Base-by-base conservation (phyloP, 2,329 filamentous ascomycete species). In the Trichoderma breve region DNA sequence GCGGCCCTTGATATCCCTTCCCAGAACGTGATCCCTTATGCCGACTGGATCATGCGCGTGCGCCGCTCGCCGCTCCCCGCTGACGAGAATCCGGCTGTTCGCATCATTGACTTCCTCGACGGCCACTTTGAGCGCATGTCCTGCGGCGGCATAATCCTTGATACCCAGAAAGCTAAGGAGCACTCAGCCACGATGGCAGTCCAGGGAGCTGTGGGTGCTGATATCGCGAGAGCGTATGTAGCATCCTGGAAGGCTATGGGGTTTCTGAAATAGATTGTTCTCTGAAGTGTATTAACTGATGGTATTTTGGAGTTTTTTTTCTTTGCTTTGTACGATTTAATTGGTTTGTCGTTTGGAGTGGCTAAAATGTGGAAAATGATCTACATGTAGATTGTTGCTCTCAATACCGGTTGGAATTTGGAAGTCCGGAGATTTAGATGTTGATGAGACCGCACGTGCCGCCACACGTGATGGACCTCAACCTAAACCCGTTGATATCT, bases 101-200 rank as follows among this genome's bases (percentile, higher is more conserved):
- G n/a, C 14, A 21, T 34, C 5, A 39, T 73, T 21, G 73, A 74
- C 6, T 74, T 74, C 30, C 58, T 74, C 6, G 71, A 74, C 2
- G 32, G 57, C 9, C 70, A 74, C 39, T 74, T 71, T 51, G 24
- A 70, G 3, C 73, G 67, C 36, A 74, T 74, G 73, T 72, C 71
- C 8, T 74, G 73, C 30, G 73, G 73, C 14, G 73, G 68, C 5
- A 51, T 74, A n/a, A 69, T 74, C 9, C 62, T 74, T 6, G 73
- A 64, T 6, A 65, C 68, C 1, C 18, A 43, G 3, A 74, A 74
- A 14, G 67, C 73, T 1, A 51, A 63, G 15, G 73, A 74, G 60
- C 73, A 74, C 39, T 74, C 73, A 15, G 18, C 36, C 9, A 64
- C 36, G 8, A 24, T 64, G 32, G 14, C 26, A 14, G n/a, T 18